A percentile compares a stretch with the other conserved stretches of the same genome.
Evolutionary conservation across 192 early-diverging fungal species (phyloP).

Genomic region (Mortierella hygrophila): DNA sequence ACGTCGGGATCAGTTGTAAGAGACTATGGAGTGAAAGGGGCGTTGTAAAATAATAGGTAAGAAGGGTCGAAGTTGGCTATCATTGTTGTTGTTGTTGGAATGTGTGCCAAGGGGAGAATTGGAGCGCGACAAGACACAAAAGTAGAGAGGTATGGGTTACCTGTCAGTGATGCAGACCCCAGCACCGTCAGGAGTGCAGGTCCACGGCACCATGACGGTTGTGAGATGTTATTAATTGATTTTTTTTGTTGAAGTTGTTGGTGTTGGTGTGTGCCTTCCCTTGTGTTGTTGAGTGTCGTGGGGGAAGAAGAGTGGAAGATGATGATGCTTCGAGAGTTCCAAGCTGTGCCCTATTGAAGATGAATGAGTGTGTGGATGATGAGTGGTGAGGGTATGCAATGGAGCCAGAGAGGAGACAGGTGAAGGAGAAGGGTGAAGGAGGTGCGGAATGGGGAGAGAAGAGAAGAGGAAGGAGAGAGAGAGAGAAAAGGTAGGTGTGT

Average conservation of each 20-base stretch:
- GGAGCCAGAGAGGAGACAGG: not conserved
- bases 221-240: not conserved
- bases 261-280: not conserved
- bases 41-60: not conserved
- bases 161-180: conserved; percentile 6
- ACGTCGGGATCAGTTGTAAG: conserved; percentile 48
- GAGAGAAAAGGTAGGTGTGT: not conserved
- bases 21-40: conserved; percentile 15
- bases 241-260: not conserved
- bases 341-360: not conserved
- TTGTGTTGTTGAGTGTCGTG: not conserved
- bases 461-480: not conserved
- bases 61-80: not conserved
- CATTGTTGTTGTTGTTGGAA: no score
- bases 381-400: not conserved
- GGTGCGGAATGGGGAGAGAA: not conserved
- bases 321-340: not conserved
- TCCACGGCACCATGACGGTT: conserved; percentile 18
- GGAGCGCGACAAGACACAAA: not conserved
- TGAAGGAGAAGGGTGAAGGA: no score
- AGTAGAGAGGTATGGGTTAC: not conserved
- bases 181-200: conserved; percentile 9
- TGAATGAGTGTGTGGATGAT: not conserved
- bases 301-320: not conserved
- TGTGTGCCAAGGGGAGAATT: no score